Base-by-base conservation (phyloP, 148 eudicot genomes). In the Diospyros lotus region DNA sequence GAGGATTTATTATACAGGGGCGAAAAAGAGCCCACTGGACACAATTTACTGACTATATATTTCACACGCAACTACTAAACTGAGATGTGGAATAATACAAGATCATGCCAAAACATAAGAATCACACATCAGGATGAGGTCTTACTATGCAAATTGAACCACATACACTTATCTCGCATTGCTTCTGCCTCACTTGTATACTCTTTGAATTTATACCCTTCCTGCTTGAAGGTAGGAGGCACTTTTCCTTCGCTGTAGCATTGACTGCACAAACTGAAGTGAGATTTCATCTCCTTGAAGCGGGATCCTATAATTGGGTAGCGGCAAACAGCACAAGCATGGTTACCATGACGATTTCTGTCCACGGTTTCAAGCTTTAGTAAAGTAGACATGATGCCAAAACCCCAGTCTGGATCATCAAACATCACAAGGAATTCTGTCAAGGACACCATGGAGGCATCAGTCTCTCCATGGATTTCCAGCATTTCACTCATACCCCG, bases 221-320 rank as follows among this genome's bases (percentile, higher is more conserved):
- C 99, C 64, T 76, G 88, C 85, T 95, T 95, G 45, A 82, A 84
- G 72, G 88, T 58, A 8, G 97, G 82, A 72, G 99, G 99, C 70
- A 95, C 99, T 80, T 92, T 95, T 18, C 99, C 94, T 80, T 93
- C 97, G 41, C 96, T 88, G 65, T 95, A 95, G 58, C 99, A 95
- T 58, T 87, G 91, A 75, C 87, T 87, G 63, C 99, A 95, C 80
- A 95, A 75, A 68, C 88, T 88, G 72, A 95, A 81, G 65, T 84
- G 88, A 10, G 90, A 73, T 89, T 92, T 95, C 78, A 85, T 79
- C 83, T 95, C 99, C 85, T 86, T 92, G 66, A 92, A 95, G 41
- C 99, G 90, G 1, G 94, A 91, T 2, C 99, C 99, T 5, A 87
- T 91, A 11, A 95, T 82, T 2, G 97, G 99, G 84, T 95, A 95